Evolutionary conservation across 2,329 filamentous ascomycete genomes (phyloP), one percentile per base, ranked within the genome.

Genomic region (Arthrinium puccinioides): DNA sequence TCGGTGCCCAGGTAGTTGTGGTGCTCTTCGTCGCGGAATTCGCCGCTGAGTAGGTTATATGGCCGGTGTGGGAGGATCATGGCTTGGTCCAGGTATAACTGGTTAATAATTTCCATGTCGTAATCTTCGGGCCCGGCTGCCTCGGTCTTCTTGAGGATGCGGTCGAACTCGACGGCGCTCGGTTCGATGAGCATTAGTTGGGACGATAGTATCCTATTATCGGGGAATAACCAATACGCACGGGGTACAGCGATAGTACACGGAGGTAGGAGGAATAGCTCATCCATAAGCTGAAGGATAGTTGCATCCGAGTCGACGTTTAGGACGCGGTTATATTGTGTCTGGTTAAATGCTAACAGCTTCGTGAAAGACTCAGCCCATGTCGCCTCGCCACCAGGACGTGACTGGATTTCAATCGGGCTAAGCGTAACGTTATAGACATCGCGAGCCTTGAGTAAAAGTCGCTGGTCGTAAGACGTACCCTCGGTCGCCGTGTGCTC

Each of bases 101-200:
- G 60, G 46, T 86, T 84, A 31, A 84, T 58, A 1, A 84, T 62
- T 47, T 84, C 79, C 79, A 84, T 84, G 42, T 84, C 81, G 41
- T 74, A 81, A 8, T 72, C 64, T 24, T 52, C 45, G 13, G 45
- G 43, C 9, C 49, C 46, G 0, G 62, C 54, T 2, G 39, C 39
- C 25, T 57, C 47, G 26, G 61, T 53, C 38, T 56, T 53, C 32
- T 57, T 49, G 53, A 57, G 53, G 34, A 67, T 45, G 13, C 55
- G 54, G 11, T 48, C 45, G 33, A 72, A 70, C 38, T 82, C 78
- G 9, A 48, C 47, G 13, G 60, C 52, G 3, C 70, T 74, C 0
- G 82, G 82, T 32, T 78, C 62, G 28, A 84, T 60, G 4, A 84
- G 69, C 54, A 84, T 70, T 27, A 84, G 51, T 27, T 79, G 68